Evolutionary conservation across 2,329 filamentous ascomycete species (phyloP).

Genomic region (Xylaria digitata): DNA sequence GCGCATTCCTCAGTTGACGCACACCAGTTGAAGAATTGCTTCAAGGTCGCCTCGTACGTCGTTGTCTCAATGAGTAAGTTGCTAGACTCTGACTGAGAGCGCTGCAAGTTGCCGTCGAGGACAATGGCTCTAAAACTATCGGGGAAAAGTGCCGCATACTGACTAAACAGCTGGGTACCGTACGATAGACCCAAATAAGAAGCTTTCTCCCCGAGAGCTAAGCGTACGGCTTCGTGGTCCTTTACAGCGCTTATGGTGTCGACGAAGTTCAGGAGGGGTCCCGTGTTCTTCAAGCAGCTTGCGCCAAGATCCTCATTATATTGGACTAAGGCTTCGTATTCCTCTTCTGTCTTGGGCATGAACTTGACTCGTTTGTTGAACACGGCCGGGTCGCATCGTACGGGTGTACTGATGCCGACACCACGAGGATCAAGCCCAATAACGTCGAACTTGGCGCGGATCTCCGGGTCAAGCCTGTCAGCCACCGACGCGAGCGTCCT

Average conservation of each 20-base stretch:
- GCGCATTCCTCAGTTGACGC: constrained; percentile 46
- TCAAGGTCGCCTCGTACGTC: constrained; percentile 52
- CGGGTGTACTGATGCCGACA: constrained; percentile 54
- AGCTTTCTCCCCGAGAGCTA: constrained; percentile 46
- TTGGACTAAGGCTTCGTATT: constrained; percentile 52
- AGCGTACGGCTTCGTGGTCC: constrained; percentile 50
- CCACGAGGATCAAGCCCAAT: constrained; percentile 59
- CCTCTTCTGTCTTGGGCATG: constrained; percentile 53
- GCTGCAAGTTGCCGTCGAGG: constrained; percentile 59
- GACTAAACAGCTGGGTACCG: constrained; percentile 56
- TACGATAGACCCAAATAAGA: constrained; percentile 57
- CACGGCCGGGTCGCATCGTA: constrained; percentile 53
- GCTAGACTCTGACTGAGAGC: constrained; percentile 51
- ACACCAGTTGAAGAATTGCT: constrained; percentile 55
- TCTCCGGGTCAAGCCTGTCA: constrained; percentile 40
- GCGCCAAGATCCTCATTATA: constrained; percentile 55
- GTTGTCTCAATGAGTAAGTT: constrained; percentile 52
- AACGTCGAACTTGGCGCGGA: constrained; percentile 54
- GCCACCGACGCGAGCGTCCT: constrained; percentile 38
- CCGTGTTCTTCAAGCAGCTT: constrained; percentile 55
- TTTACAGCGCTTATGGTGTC: constrained; percentile 53
- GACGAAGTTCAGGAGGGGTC: constrained; percentile 55
- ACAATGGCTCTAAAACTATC: constrained; percentile 55
- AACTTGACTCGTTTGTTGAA: constrained; percentile 53
- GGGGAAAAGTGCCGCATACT: constrained; percentile 59